Base-by-base conservation (phyloP, 83 land plant species). In the Picea abies region DNA sequence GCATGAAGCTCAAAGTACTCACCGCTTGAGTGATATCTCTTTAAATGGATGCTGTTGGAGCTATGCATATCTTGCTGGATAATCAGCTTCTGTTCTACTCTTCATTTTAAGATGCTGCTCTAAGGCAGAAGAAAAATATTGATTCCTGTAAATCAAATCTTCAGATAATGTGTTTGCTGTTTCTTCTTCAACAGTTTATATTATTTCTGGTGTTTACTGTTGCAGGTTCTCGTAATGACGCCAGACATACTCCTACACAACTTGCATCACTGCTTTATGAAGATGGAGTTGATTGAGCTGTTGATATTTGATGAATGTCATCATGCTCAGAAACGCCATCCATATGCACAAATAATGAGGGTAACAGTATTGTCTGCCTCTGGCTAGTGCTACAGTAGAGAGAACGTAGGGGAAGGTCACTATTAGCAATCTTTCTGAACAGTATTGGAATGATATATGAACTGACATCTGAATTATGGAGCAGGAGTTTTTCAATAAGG, bases 231-330 rank as follows among this genome's bases (percentile, higher is more conserved):
- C 80, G 98, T 94, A 26, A 96, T 96, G 98, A 96, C 96, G 32
- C 96, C 98, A 60, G 91, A 91, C 83, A 88, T 94, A 77, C 81
- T 96, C 12, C 78, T 92, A 17, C 88, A 83, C 63, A 77, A 80
- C 49, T 87, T 96, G 79, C 83, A 70, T 11, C 95, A 91, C 70
- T 88, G 93, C 78, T 90, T 87, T 56, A 87, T 96, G 63, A 94
- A 75, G 80, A 88, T 92, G 91, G 96, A 94, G 25, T 56, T 62
- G 7, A 86, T 95, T 82, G 86, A 92, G n/a, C 86, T 95, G 16
- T 62, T 95, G 83, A 89, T 95, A 78, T 90, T 95, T 87, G 98
- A 95, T 87, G 98, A 95, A 84, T 95, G 98, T 56, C 98, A 95
- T 89, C 94, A 93, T 89, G 95, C 95, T 41, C 87, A 92, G 71